Percentiles rank a stretch among this genome's conserved stretches.
These are phyloP conservation scores for Suillus americanus DNA, from an alignment of 768 basidiomycete species.

Conservation along the genomic window DNA sequence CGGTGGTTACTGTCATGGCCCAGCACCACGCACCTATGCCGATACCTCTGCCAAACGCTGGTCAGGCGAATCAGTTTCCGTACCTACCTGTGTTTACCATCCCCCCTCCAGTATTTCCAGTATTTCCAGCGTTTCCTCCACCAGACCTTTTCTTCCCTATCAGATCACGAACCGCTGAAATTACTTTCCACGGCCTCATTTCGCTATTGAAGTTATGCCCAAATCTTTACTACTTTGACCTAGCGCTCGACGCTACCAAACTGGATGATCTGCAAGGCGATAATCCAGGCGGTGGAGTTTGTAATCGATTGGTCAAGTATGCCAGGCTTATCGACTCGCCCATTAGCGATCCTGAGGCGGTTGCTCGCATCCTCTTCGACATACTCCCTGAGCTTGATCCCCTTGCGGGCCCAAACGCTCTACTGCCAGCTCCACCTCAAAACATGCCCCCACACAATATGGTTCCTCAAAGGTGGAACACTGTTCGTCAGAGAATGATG, in stretches of 20 bases:
- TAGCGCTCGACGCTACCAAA: constrained; percentile 1
- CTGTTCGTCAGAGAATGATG: neutral
- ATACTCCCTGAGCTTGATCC: constrained; percentile 7
- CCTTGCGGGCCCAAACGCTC: neutral
- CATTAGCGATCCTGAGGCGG: neutral
- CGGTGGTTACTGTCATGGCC: neutral
- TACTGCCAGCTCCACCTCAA: neutral
- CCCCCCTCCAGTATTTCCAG: neutral
- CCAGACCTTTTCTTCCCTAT: neutral
- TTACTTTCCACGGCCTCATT: constrained; percentile 3
- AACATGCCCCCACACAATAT: neutral
- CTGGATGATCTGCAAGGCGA: constrained; percentile 1
- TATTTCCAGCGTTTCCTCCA: neutral
- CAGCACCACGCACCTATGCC: neutral
- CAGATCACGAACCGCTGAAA: constrained; percentile 2
- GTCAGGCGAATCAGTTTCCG: neutral
- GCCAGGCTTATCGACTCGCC: constrained; percentile 2
- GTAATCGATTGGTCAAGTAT: constrained; percentile 3
- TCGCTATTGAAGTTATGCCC: constrained; percentile 1
- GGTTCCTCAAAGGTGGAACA: neutral
- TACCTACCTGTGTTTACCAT: neutral
- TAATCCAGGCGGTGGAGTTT: constrained; percentile 2
- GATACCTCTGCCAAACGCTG: neutral
- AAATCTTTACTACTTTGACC: constrained; percentile 6
- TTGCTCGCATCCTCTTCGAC: constrained; percentile 3